Percentiles rank a stretch among this genome's conserved stretches.
Conservation (phyloP, 768 basidiomycete species). For the Mycena maculata region DNA sequence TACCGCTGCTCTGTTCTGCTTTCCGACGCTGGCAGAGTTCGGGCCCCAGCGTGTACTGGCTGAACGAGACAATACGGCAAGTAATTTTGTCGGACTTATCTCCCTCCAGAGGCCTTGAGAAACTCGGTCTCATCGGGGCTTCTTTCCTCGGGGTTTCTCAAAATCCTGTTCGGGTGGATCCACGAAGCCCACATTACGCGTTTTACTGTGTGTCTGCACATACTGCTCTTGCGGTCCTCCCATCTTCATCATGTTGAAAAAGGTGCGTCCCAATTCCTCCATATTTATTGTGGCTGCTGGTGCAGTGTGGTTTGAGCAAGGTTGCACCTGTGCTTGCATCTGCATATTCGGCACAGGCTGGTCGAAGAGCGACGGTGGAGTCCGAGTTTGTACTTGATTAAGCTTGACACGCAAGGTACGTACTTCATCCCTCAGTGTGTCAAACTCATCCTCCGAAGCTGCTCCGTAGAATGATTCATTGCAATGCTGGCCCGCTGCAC, state of each 20-base stretch:
- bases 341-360: neutral
- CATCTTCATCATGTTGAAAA: slow-evolving; percentile 5
- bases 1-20: neutral
- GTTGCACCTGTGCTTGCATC: neutral
- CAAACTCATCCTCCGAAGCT: slow-evolving; percentile 16
- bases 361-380: neutral
- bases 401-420: slow-evolving; percentile 21
- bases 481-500: slow-evolving; percentile 21
- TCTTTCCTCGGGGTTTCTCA: slow-evolving; percentile 23
- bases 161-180: slow-evolving; percentile 22
- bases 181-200: neutral
- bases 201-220: slow-evolving; percentile 12
- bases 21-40: slow-evolving; percentile 17
- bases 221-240: neutral
- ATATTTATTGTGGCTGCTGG: neutral
- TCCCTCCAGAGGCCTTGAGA: slow-evolving; percentile 26
- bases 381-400: neutral
- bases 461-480: slow-evolving; percentile 1
- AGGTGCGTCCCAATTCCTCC: slow-evolving; percentile 19
- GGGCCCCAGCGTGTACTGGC: slow-evolving; percentile 14
- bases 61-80: slow-evolving; percentile 20
- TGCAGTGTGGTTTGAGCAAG: neutral
- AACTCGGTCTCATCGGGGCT: neutral
- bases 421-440: slow-evolving; percentile 18
- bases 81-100: neutral